A percentile compares a stretch with the other conserved stretches of the same genome.
These are phyloP conservation scores for Flaveria floridana DNA, from an alignment of 140 eudicot species.

Conservation along the genomic window DNA sequence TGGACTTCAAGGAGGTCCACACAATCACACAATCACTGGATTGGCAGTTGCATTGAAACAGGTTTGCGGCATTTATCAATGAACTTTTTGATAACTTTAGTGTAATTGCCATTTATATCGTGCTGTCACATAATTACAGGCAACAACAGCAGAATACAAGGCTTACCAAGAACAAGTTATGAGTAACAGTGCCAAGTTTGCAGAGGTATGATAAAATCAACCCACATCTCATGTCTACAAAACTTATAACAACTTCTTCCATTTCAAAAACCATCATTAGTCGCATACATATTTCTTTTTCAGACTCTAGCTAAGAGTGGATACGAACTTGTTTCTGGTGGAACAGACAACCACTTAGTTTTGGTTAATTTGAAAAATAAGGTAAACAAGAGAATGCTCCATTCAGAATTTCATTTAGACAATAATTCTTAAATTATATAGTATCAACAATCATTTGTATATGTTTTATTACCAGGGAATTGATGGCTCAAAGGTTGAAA, in stretches of 20 bases:
- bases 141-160: constrained; percentile 89
- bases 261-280: constrained; percentile 13
- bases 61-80: constrained; percentile 3
- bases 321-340: constrained; percentile 97
- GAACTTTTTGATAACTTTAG: neutral
- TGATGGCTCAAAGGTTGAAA: constrained; percentile 96
- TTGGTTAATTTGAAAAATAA: constrained; percentile 84
- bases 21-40: constrained; percentile 97
- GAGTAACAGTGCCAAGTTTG: constrained; percentile 81
- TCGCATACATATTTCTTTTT: constrained; percentile 7
- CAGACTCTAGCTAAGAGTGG: constrained; percentile 72
- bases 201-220: constrained; percentile 51
- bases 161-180: constrained; percentile 99
- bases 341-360: constrained; percentile 94
- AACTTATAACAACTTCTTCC: neutral
- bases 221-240: neutral
- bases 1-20: constrained; percentile 99
- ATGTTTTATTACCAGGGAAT: constrained; percentile 51
- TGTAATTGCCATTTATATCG: neutral
- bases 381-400: constrained; percentile 43
- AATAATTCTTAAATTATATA: neutral
- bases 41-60: constrained; percentile 48
- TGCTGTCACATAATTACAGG: constrained; percentile 47
- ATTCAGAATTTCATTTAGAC: constrained; percentile 5
- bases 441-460: neutral